Evolutionary conservation across 2,329 filamentous ascomycete genomes (phyloP).

Genomic region (Calonectria hawksworthii): DNA sequence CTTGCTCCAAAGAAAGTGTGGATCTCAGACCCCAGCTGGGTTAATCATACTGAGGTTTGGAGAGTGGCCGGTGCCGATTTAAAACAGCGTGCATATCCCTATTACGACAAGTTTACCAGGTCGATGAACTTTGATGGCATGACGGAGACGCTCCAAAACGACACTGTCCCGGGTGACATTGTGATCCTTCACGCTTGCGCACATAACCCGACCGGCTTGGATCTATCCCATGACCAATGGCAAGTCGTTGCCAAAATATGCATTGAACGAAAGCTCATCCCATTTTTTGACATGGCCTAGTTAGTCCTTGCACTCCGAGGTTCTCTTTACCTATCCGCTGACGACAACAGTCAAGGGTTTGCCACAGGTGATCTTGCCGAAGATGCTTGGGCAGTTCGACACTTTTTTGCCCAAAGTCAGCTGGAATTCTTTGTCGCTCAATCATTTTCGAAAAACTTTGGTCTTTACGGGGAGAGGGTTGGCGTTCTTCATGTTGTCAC

Average conservation of each 20-base stretch:
- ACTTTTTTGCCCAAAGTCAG: constrained; percentile 37
- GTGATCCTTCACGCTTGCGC: constrained; percentile 55
- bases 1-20: constrained; percentile 46
- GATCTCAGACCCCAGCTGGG: constrained; percentile 54
- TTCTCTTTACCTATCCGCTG: neutral
- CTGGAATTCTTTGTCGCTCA: constrained; percentile 48
- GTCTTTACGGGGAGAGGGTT: constrained; percentile 53
- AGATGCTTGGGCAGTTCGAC: constrained; percentile 52
- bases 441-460: constrained; percentile 56
- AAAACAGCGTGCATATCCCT: constrained; percentile 44
- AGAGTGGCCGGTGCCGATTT: constrained; percentile 38
- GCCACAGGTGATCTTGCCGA: constrained; percentile 50
- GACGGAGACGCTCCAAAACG: constrained; percentile 38
- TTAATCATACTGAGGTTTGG: constrained; percentile 61
- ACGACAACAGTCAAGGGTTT: constrained; percentile 50
- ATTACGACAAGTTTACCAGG: constrained; percentile 45
- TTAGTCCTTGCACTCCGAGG: neutral
- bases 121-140: constrained; percentile 50
- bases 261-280: constrained; percentile 47
- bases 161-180: constrained; percentile 47
- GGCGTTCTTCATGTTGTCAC: constrained; percentile 43
- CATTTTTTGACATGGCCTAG: constrained; percentile 55
- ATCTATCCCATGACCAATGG: constrained; percentile 53
- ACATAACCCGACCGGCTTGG: constrained; percentile 56
- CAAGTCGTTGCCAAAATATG: constrained; percentile 47